These are phyloP conservation scores for Alnus rubra DNA, from an alignment of 306 rosid genomes.

Conservation along the genomic window DNA sequence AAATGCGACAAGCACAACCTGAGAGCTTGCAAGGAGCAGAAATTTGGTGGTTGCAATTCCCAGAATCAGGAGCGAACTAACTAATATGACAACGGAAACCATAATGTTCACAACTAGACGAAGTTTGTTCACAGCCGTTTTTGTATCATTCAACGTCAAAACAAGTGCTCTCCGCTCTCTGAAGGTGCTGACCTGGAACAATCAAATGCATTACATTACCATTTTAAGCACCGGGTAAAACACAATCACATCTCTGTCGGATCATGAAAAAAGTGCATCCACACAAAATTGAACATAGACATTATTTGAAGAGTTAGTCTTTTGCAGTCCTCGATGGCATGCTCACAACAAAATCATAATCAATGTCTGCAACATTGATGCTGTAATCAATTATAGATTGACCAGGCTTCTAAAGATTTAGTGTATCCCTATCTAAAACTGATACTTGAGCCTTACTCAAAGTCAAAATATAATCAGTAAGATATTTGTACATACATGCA, in stretches of 20 bases:
- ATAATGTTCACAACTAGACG: slow-evolving; percentile 66
- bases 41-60: slow-evolving; percentile 74
- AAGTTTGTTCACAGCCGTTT: slow-evolving; percentile 92
- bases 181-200: slow-evolving; percentile 74
- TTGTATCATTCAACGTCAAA: slow-evolving; percentile 88
- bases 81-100: slow-evolving; percentile 49
- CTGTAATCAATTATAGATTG: not conserved
- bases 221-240: not conserved
- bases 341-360: not conserved
- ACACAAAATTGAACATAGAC: not conserved
- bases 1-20: slow-evolving; percentile 79
- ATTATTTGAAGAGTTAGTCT: not conserved
- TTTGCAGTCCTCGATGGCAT: not conserved
- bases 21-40: slow-evolving; percentile 74
- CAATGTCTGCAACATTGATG: not conserved
- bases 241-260: not conserved
- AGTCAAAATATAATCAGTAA: not conserved
- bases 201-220: slow-evolving; percentile 9
- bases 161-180: slow-evolving; percentile 96
- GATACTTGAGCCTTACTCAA: not conserved
- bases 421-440: not conserved
- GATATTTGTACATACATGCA: not conserved
- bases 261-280: not conserved
- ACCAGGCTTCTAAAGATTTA: not conserved
- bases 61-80: slow-evolving; percentile 72